Base-by-base conservation (phyloP, 768 basidiomycete genomes). In the Lactifluus subvellereus region DNA sequence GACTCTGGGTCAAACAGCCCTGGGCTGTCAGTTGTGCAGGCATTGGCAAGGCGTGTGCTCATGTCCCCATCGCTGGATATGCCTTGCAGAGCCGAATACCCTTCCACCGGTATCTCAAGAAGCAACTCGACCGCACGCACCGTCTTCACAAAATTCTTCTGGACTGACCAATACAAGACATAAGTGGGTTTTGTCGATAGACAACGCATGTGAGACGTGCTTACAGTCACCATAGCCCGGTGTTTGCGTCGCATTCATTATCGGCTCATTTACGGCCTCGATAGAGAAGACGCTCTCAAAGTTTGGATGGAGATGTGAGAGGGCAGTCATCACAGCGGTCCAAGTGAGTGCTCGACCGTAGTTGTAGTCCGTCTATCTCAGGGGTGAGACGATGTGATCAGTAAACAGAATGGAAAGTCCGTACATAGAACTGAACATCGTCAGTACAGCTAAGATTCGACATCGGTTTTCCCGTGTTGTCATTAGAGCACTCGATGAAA, bases 281-380 rank as follows among this genome's bases (percentile, higher is more conserved):
- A 91, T 86, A 2, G 86, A 77, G 45, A 86, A 84, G 16, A 87
- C 88, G 37, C 77, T 82, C 14, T 67, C 74, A 68, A 92, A 92
- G 45, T 76, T 74, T 4, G 88, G 79, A 69, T 91, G 85, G 42
- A 87, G 73, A 67, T 91, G 89, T 1, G 87, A 75, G 4, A 92
- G 74, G 10, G 80, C 73, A 0, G 89, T 86, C 85, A 91, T 90
- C 27, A 91, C 86, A 13, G 84, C 84, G 0, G 88, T 84, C 90
- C 90, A 92, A n/a, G 85, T 75, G 51, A 92, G 75, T 9, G 89
- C 89, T 6, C 90, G 85, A 62, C 84, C 80, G 65, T 88, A 91
- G 71, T 92, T 92, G 57, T 81, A 76, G 4, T 76, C 74, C 1
- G 86, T 91, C 89, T 88, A 69, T 40, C 30, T 37, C 35, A 27